Evolutionary conservation across 345 rosid species (phyloP), one percentile per base, ranked within the genome.

Genomic region (Litchi chinensis): DNA sequence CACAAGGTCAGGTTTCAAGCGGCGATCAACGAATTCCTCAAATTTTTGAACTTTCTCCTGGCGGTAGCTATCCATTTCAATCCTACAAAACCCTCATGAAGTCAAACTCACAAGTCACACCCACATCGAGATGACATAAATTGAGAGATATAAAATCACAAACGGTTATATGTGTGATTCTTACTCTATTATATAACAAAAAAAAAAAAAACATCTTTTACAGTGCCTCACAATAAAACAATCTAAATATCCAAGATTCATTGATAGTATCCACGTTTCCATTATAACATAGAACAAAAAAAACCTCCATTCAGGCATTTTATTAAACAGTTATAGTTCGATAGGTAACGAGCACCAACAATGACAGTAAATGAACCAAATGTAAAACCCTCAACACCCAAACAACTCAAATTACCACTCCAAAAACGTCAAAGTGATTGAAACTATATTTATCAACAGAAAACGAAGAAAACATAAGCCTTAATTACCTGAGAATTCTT

Each of bases 1-100:
- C 70, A 91, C 90, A 82, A 94, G 94, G 82, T 91, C 92, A 43
- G 97, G 98, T 77, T 96, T 96, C 68, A 96, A 82, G 56, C 92
- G 93, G 54, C 86, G 81, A 81, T 94, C 97, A 18, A 96, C 87
- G 52, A 94, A 91, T 75, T 93, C 95, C 88, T 96, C 99, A 73
- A 90, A 89, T 73, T 83, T 89, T 80, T 85, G 90, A 56, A 93
- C 68, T 77, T 96, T 93, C 65, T 85, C 90, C 66, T 82, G 89
- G 1, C 76, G 86, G 40, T 81, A 71, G 80, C 77, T 82, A 3
- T 83, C 93, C 98, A 93, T 90, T 46, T 48, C n/a, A 21, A 71
- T 68, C 67, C 70, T 40, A 64, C 21, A 18, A 18, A 59, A 60
- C 15, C 67, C 22, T 0, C 0, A 5, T 11, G 15, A 59, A 73